Evolutionary conservation across 1,284 basidiomycete genomes (phyloP).

Genomic region (Puccinia brachypodii): DNA sequence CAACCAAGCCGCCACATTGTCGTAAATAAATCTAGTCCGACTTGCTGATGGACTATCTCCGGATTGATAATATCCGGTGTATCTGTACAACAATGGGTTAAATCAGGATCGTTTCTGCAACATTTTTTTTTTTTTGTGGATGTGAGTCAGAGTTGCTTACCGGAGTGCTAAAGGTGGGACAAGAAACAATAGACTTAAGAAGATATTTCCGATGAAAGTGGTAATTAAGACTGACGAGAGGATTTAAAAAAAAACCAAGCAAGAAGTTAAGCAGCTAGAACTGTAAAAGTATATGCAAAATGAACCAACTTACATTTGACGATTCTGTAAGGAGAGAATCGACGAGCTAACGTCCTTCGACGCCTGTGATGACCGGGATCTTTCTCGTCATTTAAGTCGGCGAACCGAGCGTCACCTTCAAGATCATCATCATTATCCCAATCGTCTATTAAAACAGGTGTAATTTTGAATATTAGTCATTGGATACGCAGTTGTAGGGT

Average conservation of each 20-base stretch:
- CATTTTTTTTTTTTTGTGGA: no score
- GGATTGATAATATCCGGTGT: conserved; percentile 10
- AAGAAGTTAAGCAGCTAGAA: no score
- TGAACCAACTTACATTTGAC: conserved; percentile 29
- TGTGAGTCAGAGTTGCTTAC: background rate
- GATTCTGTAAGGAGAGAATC: conserved; percentile 42
- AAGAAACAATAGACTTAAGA: conserved; percentile 14
- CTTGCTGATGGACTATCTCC: background rate
- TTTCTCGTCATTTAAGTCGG: conserved; percentile 28
- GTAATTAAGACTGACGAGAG: conserved; percentile 18
- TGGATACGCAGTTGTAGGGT: background rate
- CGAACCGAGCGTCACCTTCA: conserved; percentile 37
- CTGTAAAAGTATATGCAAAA: background rate
- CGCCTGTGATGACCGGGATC: conserved; percentile 17
- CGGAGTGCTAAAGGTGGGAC: conserved; percentile 33
- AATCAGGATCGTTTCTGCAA: no score
- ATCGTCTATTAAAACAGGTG: conserved; percentile 11
- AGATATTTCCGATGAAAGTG: conserved; percentile 42
- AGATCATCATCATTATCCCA: conserved; percentile 48
- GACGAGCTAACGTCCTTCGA: conserved; percentile 34
- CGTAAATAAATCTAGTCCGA: conserved; percentile 49
- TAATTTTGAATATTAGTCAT: background rate
- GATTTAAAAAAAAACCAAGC: no score
- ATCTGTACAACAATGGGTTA: background rate
- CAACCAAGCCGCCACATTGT: conserved; percentile 72